A percentile compares a stretch with the other conserved stretches of the same genome.
These are phyloP conservation scores for Claviceps fusiformis DNA, from an alignment of 2,329 filamentous ascomycete species.

Conservation along the genomic window DNA sequence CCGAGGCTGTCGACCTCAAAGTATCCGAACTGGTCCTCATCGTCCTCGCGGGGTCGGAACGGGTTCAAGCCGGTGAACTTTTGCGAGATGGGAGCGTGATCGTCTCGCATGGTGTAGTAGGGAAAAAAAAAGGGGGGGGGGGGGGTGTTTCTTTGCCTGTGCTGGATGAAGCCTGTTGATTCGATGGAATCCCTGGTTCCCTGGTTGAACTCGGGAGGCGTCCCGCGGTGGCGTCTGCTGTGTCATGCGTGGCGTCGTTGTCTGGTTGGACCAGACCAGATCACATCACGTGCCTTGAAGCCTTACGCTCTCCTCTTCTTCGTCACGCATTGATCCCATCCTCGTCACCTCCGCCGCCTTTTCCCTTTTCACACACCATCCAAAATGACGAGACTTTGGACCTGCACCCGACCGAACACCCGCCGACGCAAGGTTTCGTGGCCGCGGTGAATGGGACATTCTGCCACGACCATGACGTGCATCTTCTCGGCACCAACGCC, in stretches of 20 bases:
- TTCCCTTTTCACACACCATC: slow-evolving; percentile 5
- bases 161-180: too few relatives aligned
- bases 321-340: too few relatives aligned
- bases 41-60: slow-evolving; percentile 16
- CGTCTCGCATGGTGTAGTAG: too few relatives aligned
- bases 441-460: slow-evolving; percentile 42
- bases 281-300: too few relatives aligned
- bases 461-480: slow-evolving; percentile 38
- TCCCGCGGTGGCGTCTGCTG: too few relatives aligned
- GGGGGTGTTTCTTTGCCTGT: too few relatives aligned
- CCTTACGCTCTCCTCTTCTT: too few relatives aligned
- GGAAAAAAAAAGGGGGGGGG: too few relatives aligned
- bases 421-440: slow-evolving; percentile 28
- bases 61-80: slow-evolving; percentile 19
- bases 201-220: too few relatives aligned
- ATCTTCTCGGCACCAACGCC: slow-evolving; percentile 28
- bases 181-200: too few relatives aligned
- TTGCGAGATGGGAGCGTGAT: slow-evolving; percentile 12
- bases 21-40: slow-evolving; percentile 20
- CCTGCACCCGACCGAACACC: slow-evolving; percentile 34
- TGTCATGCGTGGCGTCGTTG: too few relatives aligned
- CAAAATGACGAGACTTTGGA: slow-evolving; percentile 40
- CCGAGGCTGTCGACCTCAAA: slow-evolving; percentile 32
- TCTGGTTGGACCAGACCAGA: too few relatives aligned
- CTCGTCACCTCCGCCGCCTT: neutral